These are phyloP conservation scores for Kwoniella mangroviensis DNA, from an alignment of 768 basidiomycete genomes.

Conservation along the genomic window DNA sequence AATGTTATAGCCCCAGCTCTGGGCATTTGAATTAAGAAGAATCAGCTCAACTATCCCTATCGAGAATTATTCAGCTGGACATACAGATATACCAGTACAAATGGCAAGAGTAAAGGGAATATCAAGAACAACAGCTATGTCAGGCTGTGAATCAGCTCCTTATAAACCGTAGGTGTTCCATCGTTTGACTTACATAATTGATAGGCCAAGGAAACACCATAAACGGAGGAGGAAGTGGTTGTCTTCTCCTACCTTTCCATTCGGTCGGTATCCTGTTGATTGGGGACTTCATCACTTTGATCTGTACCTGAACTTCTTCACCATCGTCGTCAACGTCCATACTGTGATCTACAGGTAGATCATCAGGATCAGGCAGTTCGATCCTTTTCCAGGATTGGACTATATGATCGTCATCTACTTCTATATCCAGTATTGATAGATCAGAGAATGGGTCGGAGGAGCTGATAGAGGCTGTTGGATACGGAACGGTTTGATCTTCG, in stretches of 20 bases:
- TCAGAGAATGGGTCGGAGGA: conserved; percentile 41
- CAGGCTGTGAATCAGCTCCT: neutral
- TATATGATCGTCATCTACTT: conserved; percentile 37
- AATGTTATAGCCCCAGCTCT: conserved; percentile 26
- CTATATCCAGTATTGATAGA: conserved; percentile 20
- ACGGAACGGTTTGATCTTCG: conserved; percentile 51
- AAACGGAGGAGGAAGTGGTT: conserved; percentile 40
- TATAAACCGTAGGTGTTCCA: neutral
- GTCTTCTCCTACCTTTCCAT: conserved; percentile 22
- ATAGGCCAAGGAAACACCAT: conserved; percentile 39
- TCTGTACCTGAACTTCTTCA: conserved; percentile 18
- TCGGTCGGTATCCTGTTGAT: neutral
- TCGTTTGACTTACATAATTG: conserved; percentile 36
- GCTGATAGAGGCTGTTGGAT: conserved; percentile 47
- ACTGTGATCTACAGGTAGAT: conserved; percentile 13
- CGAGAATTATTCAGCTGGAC: conserved; percentile 1
- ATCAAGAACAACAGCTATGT: conserved; percentile 19
- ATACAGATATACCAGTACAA: conserved; percentile 28
- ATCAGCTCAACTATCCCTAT: neutral
- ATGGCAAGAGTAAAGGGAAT: conserved; percentile 26
- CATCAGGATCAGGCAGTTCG: conserved; percentile 15
- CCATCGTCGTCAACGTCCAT: conserved; percentile 19
- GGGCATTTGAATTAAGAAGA: neutral
- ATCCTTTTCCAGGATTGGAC: conserved; percentile 28
- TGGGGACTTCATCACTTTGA: conserved; percentile 18